Conservation (phyloP, 2,329 filamentous ascomycete species). For the Penicillium freii region DNA sequence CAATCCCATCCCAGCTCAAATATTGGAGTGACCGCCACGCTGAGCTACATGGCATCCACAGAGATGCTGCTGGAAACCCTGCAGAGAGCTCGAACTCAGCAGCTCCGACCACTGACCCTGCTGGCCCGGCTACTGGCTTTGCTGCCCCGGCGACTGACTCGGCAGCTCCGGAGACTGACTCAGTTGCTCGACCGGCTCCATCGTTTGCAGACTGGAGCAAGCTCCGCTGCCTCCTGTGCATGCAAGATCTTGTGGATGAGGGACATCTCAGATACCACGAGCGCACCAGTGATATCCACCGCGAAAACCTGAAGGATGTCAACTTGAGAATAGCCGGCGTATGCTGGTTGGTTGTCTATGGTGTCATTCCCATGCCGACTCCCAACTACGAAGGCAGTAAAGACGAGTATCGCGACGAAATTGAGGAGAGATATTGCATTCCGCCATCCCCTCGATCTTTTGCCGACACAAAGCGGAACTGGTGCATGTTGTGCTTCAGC, state of each 20-base stretch:
- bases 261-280: slow-evolving; percentile 57
- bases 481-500: not conserved
- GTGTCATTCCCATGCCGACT: not conserved
- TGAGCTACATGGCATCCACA: slow-evolving; percentile 58
- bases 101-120: not conserved
- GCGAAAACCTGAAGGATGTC: not conserved
- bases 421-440: not conserved
- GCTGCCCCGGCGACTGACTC: not conserved
- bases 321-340: not conserved
- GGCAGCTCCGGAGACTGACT: slow-evolving; percentile 6
- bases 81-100: slow-evolving; percentile 27
- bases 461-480: not conserved
- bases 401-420: not conserved
- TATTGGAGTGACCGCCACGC: slow-evolving; percentile 71
- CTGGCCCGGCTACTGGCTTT: not conserved
- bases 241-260: slow-evolving; percentile 55
- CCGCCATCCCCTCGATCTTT: not conserved
- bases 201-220: slow-evolving; percentile 61
- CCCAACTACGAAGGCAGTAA: not conserved
- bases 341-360: not conserved
- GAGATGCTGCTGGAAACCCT: slow-evolving; percentile 29
- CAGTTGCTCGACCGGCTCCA: slow-evolving; percentile 44
- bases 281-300: not conserved
- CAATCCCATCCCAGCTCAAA: slow-evolving; percentile 64
- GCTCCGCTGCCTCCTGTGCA: slow-evolving; percentile 62